Evolutionary conservation across 2,329 filamentous ascomycete genomes (phyloP), one percentile per base, ranked within the genome.

Genomic region (Ophiosphaerella narmari): DNA sequence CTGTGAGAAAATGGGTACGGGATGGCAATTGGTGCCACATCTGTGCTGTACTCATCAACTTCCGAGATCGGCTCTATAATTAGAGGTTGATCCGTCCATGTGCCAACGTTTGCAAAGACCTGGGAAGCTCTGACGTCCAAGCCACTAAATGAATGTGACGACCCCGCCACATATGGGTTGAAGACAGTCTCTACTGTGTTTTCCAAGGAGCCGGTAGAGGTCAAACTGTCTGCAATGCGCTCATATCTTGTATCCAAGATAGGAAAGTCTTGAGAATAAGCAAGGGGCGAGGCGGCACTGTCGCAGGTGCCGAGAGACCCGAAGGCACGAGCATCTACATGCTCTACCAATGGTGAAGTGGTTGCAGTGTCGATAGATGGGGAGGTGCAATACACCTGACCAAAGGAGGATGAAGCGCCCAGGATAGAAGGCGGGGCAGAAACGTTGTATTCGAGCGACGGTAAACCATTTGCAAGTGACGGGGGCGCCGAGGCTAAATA

Each of bases 51-150:
- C 37, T 65, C 57, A n/a, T 65, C 63, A 24, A 58, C 40, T 29
- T 71, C 67, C 13, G 59, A 54, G 39, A 67, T 65, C 1, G 67
- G 58, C 32, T 71, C 69, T 14, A 65, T 61, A n/a, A 60, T 57
- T 13, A 55, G 62, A 41, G 62, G 57, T 14, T 66, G 62, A 11
- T 71, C 69, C 31, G 52, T 58, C 66, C 66, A 71, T 32, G 58
- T 61, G 7, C 67, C 66, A 14, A 65, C 48, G 13, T 65, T 67
- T 1, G 58, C 48, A 31, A 72, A 63, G 12, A 63, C 64, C 31
- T 70, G 59, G 16, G 69, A 70, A 14, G 60, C 54, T 37, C 58
- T 57, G 24, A 70, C 55, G n/a, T 71, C 69, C 12, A 62, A 54
- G 7, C 49, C 48, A 40, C 60, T 69, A 46, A 72, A 71, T 13